Evolutionary conservation across 2,329 filamentous ascomycete species (phyloP).

Genomic region (Venturiaceae sp.): DNA sequence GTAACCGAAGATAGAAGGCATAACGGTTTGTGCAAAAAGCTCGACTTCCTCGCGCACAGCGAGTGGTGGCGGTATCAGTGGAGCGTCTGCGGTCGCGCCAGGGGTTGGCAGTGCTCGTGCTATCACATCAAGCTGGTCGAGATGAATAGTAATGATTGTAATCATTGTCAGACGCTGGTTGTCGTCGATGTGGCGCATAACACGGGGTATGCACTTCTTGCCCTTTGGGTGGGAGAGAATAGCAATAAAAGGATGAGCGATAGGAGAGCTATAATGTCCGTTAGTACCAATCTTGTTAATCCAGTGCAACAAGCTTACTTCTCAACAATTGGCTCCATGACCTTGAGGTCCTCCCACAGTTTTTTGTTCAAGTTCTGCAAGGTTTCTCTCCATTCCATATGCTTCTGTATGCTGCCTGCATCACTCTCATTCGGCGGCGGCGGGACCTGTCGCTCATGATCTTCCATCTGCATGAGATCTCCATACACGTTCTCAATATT

Average conservation of each 20-base stretch:
- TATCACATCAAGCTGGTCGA: conserved; percentile 87
- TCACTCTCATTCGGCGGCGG: conserved; percentile 55
- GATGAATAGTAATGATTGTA: conserved; percentile 89
- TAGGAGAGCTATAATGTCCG: conserved; percentile 49
- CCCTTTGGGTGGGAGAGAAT: conserved; percentile 92
- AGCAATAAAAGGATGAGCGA: conserved; percentile 84
- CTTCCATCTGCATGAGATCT: conserved; percentile 86
- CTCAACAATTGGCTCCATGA: conserved; percentile 76
- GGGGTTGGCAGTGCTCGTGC: conserved; percentile 58
- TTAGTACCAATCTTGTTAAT: conserved; percentile 5
- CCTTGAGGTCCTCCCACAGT: conserved; percentile 80
- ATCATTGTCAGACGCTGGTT: conserved; percentile 91
- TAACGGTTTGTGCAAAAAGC: conserved; percentile 76
- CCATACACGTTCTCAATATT: conserved; percentile 86
- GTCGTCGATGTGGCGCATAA: conserved; percentile 86
- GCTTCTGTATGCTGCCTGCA: conserved; percentile 58
- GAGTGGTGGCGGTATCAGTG: conserved; percentile 52
- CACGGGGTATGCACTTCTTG: conserved; percentile 88
- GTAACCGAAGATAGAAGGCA: conserved; percentile 82
- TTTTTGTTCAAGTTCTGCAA: conserved; percentile 63
- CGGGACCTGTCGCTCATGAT: conserved; percentile 76
- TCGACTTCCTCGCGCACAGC: conserved; percentile 86
- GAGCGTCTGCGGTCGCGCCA: not conserved
- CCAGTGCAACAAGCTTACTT: conserved; percentile 24
- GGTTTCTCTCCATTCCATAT: conserved; percentile 70